Base-by-base conservation (phyloP, 2,329 filamentous ascomycete species). In the Phialocephala subalpina region DNA sequence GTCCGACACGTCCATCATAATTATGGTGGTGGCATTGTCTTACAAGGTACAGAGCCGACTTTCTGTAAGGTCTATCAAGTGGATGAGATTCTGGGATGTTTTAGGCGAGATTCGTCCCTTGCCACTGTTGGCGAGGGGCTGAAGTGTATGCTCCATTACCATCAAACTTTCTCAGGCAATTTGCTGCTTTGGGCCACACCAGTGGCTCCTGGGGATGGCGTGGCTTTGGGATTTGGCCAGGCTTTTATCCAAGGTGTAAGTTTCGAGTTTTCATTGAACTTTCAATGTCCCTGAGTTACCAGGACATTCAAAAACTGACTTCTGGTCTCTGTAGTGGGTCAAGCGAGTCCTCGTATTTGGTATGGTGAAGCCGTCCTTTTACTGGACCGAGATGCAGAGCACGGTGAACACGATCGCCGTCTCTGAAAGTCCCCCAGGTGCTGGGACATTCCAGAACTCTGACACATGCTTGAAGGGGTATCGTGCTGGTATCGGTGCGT, bases 391-490 rank as follows among this genome's bases (percentile, higher is more conserved):
- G 25, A 53, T 53, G 22, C 49, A n/a, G 2, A 29, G 8, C 12
- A 33, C 35, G 53, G 47, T 47, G 53, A 18, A 47, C 18, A 35
- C 22, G n/a, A 58, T 35, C 14, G 14, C 14, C 25, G 14, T 25
- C 25, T 6, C 47, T 40, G 56, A 52, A 35, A 56, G 45, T 18
- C 22, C 33, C 9, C 9, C 5, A n/a, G n/a, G 18, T 6, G 47
- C 29, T 9, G 35, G 33, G 11, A 42, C 16, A 2, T 60, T 60
- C 18, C 56, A 58, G 35, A 18, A 65, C 22, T 20, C 59, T 0
- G 64, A 66, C n/a, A 27, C 29, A 1, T 52, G 47, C n/a, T 67
- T 66, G 66, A 55, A 63, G 29, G 55, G 42, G 20, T 69, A 68
- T 29, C 62, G 64, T 22, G 22, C 18, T 1, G 29, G 60, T 18